Conservation (phyloP, 1,139 yeast species). For the Zygosaccharomyces pseudobailii region DNA sequence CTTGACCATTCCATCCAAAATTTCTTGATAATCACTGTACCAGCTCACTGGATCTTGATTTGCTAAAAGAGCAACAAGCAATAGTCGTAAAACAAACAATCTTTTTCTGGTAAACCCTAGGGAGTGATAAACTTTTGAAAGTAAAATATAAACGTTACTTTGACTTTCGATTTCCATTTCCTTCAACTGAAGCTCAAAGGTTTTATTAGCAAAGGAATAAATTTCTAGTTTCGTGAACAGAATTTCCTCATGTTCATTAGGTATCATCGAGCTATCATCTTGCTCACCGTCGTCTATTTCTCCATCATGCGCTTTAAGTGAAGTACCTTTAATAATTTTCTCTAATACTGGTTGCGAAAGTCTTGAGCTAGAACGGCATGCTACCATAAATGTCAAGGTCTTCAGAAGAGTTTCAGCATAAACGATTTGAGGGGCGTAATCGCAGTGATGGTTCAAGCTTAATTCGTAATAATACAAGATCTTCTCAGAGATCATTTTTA, state of each 20-base stretch:
- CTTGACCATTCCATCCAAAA: slow-evolving; percentile 40
- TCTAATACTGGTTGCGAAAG: slow-evolving; percentile 41
- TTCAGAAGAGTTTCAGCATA: slow-evolving; percentile 70
- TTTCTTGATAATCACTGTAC: slow-evolving; percentile 31
- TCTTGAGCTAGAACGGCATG: slow-evolving; percentile 49
- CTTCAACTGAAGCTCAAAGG: slow-evolving; percentile 38
- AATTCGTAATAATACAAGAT: slow-evolving; percentile 54
- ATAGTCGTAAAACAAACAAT: slow-evolving; percentile 61
- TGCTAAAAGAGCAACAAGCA: slow-evolving; percentile 46
- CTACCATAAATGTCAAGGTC: slow-evolving; percentile 55
- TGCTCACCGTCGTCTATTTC: slow-evolving; percentile 7
- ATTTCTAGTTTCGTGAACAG: slow-evolving; percentile 41
- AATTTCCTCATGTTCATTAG: slow-evolving; percentile 23
- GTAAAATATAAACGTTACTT: slow-evolving; percentile 56
- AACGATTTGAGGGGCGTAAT: slow-evolving; percentile 77
- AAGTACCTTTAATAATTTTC: slow-evolving; percentile 20
- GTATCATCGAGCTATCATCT: slow-evolving; percentile 10
- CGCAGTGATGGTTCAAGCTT: slow-evolving; percentile 59
- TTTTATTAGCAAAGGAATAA: slow-evolving; percentile 46
- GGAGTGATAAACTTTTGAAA: slow-evolving; percentile 61
- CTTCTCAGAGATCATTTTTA: slow-evolving; percentile 48
- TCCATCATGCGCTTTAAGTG: neutral
- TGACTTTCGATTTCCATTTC: slow-evolving; percentile 49
- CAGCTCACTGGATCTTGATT: slow-evolving; percentile 37
- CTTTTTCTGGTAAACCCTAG: slow-evolving; percentile 63